phyloP scores from a whole-genome alignment of 257 asterid species.

The Cordia subcordata region DNA sequence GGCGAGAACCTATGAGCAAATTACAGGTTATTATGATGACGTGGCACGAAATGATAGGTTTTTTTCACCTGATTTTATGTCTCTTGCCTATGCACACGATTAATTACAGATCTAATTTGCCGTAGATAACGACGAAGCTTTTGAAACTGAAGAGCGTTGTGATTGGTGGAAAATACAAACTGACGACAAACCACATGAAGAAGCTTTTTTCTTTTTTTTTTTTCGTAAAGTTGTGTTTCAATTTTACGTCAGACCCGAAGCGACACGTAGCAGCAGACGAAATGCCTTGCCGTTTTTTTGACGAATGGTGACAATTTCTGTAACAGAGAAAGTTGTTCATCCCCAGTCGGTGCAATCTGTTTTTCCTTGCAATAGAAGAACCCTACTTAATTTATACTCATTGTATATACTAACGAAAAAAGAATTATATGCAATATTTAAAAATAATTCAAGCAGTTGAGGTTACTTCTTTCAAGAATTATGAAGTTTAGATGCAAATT shows the following conservation, averaged over 20 bases:
- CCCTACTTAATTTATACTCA: no score
- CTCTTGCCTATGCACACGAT: not conserved
- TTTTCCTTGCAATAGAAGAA: not conserved
- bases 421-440: no score
- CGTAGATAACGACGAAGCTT: slow-evolving; percentile 20
- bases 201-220: no score
- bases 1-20: no score
- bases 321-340: slow-evolving; percentile 1
- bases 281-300: slow-evolving; percentile 42
- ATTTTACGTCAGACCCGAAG: slow-evolving; percentile 24
- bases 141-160: slow-evolving; percentile 10
- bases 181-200: slow-evolving; percentile 3
- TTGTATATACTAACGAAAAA: no score
- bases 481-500: no score
- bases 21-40: not conserved
- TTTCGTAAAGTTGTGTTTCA: slow-evolving; percentile 7
- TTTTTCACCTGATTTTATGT: not conserved
- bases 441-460: no score
- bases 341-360: slow-evolving; percentile 39
- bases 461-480: no score
- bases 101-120: slow-evolving; percentile 2
- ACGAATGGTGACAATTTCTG: slow-evolving; percentile 44
- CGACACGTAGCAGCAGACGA: slow-evolving; percentile 41
- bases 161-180: slow-evolving; percentile 17
- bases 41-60: slow-evolving; percentile 3